phyloP scores from a whole-genome alignment of 176 grass and related monocot species.

The Oryza glaberrima region DNA sequence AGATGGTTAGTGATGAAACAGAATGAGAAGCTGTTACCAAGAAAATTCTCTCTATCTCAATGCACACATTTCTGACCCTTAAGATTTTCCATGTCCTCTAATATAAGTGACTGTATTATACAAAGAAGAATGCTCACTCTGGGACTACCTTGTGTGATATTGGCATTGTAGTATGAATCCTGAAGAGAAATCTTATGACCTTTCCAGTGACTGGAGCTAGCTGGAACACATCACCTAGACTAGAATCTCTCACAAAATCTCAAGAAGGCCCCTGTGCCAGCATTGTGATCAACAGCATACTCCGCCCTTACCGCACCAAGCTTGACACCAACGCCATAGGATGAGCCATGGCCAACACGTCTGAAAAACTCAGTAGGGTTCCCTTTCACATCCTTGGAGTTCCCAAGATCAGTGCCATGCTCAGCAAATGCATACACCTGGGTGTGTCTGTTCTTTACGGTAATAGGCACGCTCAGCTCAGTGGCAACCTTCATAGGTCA shows the following conservation, averaged over 20 bases:
- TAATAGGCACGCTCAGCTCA: slow-evolving; percentile 68
- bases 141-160: too few species aligned
- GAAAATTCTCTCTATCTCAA: background rate
- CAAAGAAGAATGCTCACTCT: too few species aligned
- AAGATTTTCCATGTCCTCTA: too few species aligned
- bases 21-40: background rate
- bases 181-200: too few species aligned
- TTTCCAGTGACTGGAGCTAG: too few species aligned
- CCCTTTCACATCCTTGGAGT: slow-evolving; percentile 92
- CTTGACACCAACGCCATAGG: slow-evolving; percentile 83
- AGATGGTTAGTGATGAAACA: background rate
- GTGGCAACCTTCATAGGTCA: slow-evolving; percentile 53
- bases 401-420: slow-evolving; percentile 90
- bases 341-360: slow-evolving; percentile 79
- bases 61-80: too few species aligned
- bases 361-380: slow-evolving; percentile 95
- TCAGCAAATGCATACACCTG: slow-evolving; percentile 71
- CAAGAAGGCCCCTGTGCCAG: slow-evolving; percentile 77
- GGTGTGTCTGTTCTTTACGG: slow-evolving; percentile 64
- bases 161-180: too few species aligned
- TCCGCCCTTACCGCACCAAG: slow-evolving; percentile 87
- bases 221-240: background rate
- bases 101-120: too few species aligned
- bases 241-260: slow-evolving; percentile 94
- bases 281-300: slow-evolving; percentile 90